phyloP scores from a whole-genome alignment of 768 basidiomycete genomes.

The Crassisporium funariophilum region DNA sequence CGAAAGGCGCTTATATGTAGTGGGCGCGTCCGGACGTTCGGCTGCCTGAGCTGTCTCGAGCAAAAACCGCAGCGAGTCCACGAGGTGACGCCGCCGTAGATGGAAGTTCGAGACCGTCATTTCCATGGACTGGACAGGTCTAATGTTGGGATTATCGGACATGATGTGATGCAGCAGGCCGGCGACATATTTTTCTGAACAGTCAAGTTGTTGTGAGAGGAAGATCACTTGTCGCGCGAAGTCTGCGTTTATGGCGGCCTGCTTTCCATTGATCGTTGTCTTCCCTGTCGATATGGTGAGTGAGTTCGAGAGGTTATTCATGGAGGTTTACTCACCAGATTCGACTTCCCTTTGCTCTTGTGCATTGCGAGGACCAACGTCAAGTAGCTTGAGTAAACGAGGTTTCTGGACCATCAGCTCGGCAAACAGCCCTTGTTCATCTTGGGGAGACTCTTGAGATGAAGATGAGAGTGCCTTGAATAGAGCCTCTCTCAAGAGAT shows the following conservation, averaged over 20 bases:
- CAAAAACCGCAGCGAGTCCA: constrained; percentile 70
- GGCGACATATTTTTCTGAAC: constrained; percentile 82
- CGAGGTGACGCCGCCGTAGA: constrained; percentile 65
- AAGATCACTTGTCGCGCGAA: constrained; percentile 79
- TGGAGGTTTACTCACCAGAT: constrained; percentile 44
- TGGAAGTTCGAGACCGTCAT: constrained; percentile 69
- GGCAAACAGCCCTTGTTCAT: constrained; percentile 77
- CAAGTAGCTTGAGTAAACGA: constrained; percentile 62
- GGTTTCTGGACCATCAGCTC: constrained; percentile 68
- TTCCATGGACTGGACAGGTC: constrained; percentile 60
- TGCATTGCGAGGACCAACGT: constrained; percentile 60
- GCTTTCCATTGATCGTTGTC: constrained; percentile 60
- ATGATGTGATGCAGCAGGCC: constrained; percentile 67
- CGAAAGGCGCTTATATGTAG: constrained; percentile 53
- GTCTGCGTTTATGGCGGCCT: constrained; percentile 75
- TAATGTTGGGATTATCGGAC: constrained; percentile 64
- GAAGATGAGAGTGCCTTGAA: constrained; percentile 45
- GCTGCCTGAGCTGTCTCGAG: constrained; percentile 63
- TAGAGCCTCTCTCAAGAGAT: constrained; percentile 55
- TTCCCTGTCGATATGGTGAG: constrained; percentile 50
- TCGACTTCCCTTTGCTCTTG: constrained; percentile 75
- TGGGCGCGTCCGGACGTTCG: constrained; percentile 42
- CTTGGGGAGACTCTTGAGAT: constrained; percentile 45
- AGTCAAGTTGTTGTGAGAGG: constrained; percentile 77
- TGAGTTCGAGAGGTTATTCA: neutral